Percentiles rank a stretch among this genome's conserved stretches.
Conservation (phyloP, 1,284 basidiomycete genomes). For the Rhodotorula sp. region DNA sequence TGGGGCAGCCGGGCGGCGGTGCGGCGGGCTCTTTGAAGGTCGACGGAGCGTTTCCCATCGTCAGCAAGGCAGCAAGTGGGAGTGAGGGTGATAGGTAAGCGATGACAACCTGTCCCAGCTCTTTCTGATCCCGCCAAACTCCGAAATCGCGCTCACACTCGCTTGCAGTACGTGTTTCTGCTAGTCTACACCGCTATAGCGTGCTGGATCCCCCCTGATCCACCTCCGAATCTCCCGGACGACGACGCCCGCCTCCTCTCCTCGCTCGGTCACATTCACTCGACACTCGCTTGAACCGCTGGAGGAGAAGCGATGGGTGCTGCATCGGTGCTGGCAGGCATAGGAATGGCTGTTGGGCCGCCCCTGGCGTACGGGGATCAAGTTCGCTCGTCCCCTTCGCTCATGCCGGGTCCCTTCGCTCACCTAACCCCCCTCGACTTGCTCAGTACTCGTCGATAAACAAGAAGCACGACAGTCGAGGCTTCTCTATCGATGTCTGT, state of each 20-base stretch:
- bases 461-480: slow-evolving; percentile 48
- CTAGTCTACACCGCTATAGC: too few species aligned
- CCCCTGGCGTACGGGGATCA: slow-evolving; percentile 53
- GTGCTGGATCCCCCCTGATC: too few species aligned
- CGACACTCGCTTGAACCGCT: not conserved
- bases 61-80: too few species aligned
- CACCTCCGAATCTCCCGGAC: not conserved
- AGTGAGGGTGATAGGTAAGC: too few species aligned
- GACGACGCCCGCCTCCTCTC: not conserved
- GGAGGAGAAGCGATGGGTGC: not conserved
- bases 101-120: too few species aligned
- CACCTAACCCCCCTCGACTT: too few species aligned
- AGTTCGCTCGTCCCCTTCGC: slow-evolving; percentile 24
- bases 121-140: too few species aligned
- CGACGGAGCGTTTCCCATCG: too few species aligned
- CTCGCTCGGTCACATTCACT: not conserved
- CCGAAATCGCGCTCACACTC: too few species aligned
- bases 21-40: not conserved
- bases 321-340: slow-evolving; percentile 15
- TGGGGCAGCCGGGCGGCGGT: slow-evolving; percentile 36
- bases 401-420: not conserved
- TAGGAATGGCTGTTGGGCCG: slow-evolving; percentile 47
- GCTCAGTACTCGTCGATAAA: slow-evolving; percentile 34
- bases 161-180: too few species aligned
- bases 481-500: slow-evolving; percentile 53